Conservation (phyloP, 345 rosid species). For the Durio zibethinus region DNA sequence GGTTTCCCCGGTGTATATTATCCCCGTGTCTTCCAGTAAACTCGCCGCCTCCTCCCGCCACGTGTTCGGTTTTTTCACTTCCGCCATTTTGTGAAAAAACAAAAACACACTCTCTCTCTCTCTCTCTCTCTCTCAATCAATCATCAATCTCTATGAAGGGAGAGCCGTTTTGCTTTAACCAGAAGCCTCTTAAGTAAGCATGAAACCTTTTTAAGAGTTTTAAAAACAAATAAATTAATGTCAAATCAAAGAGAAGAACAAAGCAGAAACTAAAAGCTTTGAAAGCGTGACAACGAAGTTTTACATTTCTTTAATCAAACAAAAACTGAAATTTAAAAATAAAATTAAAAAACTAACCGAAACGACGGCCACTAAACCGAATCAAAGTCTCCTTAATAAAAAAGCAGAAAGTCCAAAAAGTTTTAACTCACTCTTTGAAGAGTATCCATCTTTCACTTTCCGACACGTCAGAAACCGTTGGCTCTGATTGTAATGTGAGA, state of each 20-base stretch:
- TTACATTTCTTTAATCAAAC: slow-evolving; percentile 23
- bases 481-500: slow-evolving; percentile 29
- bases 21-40: slow-evolving; percentile 49
- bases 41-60: slow-evolving; percentile 79
- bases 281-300: slow-evolving; percentile 56
- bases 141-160: slow-evolving; percentile 20
- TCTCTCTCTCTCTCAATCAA: slow-evolving; percentile 4
- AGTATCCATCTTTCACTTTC: slow-evolving; percentile 26
- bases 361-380: slow-evolving; percentile 40
- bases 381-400: slow-evolving; percentile 29
- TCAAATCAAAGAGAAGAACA: slow-evolving; percentile 21
- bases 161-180: slow-evolving; percentile 16
- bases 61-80: slow-evolving; percentile 42
- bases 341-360: slow-evolving; percentile 16
- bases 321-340: not conserved
- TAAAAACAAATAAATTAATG: not conserved
- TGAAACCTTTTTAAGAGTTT: not conserved
- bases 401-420: slow-evolving; percentile 25
- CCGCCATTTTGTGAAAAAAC: slow-evolving; percentile 42
- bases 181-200: slow-evolving; percentile 13
- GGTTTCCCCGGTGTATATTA: slow-evolving; percentile 42
- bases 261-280: slow-evolving; percentile 42
- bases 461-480: slow-evolving; percentile 35
- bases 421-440: not conserved
- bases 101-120: not conserved